These are phyloP conservation scores for Carex kokanica DNA, from an alignment of 176 grass and related monocot species.

Conservation along the genomic window DNA sequence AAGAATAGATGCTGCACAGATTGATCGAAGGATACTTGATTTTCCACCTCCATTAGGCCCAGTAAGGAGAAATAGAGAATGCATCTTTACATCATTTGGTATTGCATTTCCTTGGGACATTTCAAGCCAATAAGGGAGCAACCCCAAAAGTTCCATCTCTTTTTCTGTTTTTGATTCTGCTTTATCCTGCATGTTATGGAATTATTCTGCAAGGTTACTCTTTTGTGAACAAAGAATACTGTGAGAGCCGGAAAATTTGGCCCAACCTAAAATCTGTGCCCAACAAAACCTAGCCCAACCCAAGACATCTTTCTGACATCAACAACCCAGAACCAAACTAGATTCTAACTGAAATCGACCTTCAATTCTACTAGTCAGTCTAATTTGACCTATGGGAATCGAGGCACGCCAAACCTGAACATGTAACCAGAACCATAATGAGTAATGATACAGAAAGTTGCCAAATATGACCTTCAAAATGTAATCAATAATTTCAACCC, in stretches of 20 bases:
- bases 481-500: background rate
- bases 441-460: background rate
- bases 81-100: conserved; percentile 78
- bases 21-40: conserved; percentile 91
- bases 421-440: background rate
- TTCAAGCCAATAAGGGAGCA: conserved; percentile 90
- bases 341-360: background rate
- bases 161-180: conserved; percentile 31
- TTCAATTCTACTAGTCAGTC: background rate
- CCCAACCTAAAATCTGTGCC: background rate
- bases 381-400: background rate
- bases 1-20: conserved; percentile 84
- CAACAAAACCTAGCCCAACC: background rate
- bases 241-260: background rate
- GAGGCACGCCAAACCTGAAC: background rate
- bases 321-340: background rate
- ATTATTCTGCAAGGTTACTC: background rate
- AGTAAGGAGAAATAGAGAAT: conserved; percentile 77
- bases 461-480: background rate
- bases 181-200: conserved; percentile 43
- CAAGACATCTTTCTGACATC: background rate
- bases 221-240: background rate
- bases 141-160: conserved; percentile 62
- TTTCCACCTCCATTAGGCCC: conserved; percentile 98
- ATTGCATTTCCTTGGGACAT: conserved; percentile 72